Conservation (phyloP, 1,284 basidiomycete species). For the Grifola frondosa region DNA sequence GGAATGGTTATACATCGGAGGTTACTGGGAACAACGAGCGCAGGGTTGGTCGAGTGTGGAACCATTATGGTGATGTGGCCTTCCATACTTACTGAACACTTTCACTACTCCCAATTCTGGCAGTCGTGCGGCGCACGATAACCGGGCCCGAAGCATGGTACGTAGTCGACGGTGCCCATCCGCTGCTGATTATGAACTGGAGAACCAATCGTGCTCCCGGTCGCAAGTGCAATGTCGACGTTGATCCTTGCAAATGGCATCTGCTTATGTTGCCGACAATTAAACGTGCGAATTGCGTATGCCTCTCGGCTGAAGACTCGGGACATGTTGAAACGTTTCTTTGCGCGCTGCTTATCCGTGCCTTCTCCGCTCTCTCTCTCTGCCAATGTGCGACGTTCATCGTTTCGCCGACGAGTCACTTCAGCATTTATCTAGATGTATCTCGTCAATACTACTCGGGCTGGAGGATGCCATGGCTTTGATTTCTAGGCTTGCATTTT, state of each 20-base stretch:
- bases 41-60: conserved; percentile 60
- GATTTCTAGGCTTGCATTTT: no score
- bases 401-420: background rate
- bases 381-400: no score
- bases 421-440: background rate
- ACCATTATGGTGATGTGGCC: conserved; percentile 59
- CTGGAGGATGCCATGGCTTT: no score
- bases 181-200: background rate
- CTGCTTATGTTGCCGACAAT: conserved; percentile 16
- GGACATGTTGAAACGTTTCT: conserved; percentile 1
- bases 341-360: conserved; percentile 27
- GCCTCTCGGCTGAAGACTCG: conserved; percentile 7
- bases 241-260: conserved; percentile 2
- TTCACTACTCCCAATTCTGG: no score
- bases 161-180: no score
- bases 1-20: conserved; percentile 75
- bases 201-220: conserved; percentile 1
- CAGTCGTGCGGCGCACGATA: no score
- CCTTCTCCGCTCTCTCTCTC: conserved; percentile 19
- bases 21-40: conserved; percentile 79
- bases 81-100: no score
- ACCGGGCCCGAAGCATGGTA: no score
- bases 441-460: no score
- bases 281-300: conserved; percentile 13
- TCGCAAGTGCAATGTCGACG: background rate